These are phyloP conservation scores for Ceratocystis cacaofunesta DNA, from an alignment of 2,329 filamentous ascomycete genomes.

Conservation along the genomic window DNA sequence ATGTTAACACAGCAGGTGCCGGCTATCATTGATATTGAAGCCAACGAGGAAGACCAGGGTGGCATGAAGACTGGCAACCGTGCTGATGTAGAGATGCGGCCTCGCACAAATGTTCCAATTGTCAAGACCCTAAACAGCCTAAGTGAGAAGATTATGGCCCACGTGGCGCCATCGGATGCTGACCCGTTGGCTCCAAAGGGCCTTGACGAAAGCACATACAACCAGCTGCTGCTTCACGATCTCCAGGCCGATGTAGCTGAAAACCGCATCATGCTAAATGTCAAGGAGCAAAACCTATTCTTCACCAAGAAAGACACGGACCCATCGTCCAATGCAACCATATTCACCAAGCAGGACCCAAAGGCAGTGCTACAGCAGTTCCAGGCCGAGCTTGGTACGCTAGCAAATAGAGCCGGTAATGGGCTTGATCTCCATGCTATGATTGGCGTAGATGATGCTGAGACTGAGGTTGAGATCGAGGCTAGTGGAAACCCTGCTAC, in stretches of 20 bases:
- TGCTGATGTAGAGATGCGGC: conserved; percentile 81
- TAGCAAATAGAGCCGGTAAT: conserved; percentile 33
- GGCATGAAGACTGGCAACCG: conserved; percentile 68
- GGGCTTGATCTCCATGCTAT: conserved; percentile 46
- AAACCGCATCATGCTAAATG: conserved; percentile 66
- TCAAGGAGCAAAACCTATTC: conserved; percentile 75
- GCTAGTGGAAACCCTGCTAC: background rate
- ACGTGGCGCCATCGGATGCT: conserved; percentile 65
- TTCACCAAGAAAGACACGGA: conserved; percentile 48
- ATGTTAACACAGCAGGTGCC: conserved; percentile 55
- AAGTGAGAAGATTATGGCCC: conserved; percentile 84
- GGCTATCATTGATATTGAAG: conserved; percentile 80
- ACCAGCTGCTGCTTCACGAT: conserved; percentile 64
- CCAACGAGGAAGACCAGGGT: conserved; percentile 89
- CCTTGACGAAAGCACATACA: conserved; percentile 57
- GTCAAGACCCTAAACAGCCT: conserved; percentile 78
- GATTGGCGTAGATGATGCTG: conserved; percentile 56
- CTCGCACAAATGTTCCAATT: conserved; percentile 68
- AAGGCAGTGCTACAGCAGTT: conserved; percentile 50
- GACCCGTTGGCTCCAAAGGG: conserved; percentile 42
- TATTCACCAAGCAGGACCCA: conserved; percentile 57
- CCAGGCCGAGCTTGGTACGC: conserved; percentile 42
- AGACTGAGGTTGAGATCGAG: conserved; percentile 39
- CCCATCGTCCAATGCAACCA: conserved; percentile 29
- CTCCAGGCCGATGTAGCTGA: conserved; percentile 60